These are phyloP conservation scores for Plasmodium gonderi DNA, from an alignment of 169 alveolate species.

Conservation along the genomic window DNA sequence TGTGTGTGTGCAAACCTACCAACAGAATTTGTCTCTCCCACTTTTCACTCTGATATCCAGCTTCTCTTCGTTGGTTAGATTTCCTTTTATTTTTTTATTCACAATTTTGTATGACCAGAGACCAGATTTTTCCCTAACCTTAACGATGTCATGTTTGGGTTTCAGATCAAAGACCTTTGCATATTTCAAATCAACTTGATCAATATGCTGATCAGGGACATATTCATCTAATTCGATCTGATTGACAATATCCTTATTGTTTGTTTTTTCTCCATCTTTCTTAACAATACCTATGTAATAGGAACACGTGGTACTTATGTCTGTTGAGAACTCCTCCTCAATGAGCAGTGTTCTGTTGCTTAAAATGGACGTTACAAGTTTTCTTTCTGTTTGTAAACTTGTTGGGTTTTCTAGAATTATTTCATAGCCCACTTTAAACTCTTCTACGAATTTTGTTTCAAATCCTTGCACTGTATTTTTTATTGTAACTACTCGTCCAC, in stretches of 20 bases:
- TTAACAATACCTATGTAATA: conserved; percentile 44
- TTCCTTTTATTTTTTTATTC: conserved; percentile 79
- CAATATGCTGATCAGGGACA: not conserved
- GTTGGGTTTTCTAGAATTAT: conserved; percentile 79
- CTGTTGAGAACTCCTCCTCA: conserved; percentile 79
- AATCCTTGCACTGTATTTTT: conserved; percentile 85
- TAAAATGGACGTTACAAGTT: conserved; percentile 73
- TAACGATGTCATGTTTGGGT: conserved; percentile 62
- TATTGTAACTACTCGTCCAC: conserved; percentile 83
- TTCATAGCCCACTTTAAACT: conserved; percentile 76
- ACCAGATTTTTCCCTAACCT: conserved; percentile 82
- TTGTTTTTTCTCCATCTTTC: not conserved
- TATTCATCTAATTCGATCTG: not conserved
- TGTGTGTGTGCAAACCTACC: conserved; percentile 74
- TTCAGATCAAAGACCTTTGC: conserved; percentile 32
- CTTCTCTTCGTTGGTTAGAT: conserved; percentile 82
- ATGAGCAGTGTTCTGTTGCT: conserved; percentile 80
- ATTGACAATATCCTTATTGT: too few species aligned
- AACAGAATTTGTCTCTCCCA: conserved; percentile 84
- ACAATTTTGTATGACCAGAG: conserved; percentile 85
- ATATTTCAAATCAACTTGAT: conserved; percentile 19
- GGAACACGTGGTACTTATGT: conserved; percentile 80
- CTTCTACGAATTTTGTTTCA: conserved; percentile 81
- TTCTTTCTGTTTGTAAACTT: conserved; percentile 77
- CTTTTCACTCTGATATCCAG: conserved; percentile 82